A percentile compares a stretch with the other conserved stretches of the same genome.
These are phyloP conservation scores for Gnomoniopsis smithogilvyi DNA, from an alignment of 2,329 filamentous ascomycete species.

Conservation along the genomic window DNA sequence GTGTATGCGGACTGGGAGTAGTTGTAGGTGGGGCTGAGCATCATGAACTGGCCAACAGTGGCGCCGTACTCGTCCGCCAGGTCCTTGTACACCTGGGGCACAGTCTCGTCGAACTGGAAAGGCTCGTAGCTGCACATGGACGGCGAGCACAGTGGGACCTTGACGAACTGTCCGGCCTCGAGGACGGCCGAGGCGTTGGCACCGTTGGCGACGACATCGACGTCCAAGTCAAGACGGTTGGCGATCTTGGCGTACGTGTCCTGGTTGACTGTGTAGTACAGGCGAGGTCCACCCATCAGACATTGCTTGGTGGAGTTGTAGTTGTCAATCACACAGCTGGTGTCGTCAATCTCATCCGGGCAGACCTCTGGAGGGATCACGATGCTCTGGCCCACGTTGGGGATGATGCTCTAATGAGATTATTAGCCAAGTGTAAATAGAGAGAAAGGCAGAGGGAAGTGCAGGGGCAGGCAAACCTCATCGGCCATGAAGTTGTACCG, in stretches of 20 bases:
- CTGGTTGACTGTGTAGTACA: constrained; percentile 5
- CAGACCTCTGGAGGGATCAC: constrained; percentile 4
- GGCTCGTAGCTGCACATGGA: background rate
- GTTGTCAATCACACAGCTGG: constrained; percentile 2
- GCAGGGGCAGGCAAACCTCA: background rate
- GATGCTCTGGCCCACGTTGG: constrained; percentile 6
- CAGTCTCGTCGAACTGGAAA: background rate
- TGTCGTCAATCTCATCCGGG: constrained; percentile 8
- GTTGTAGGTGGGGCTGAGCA: background rate
- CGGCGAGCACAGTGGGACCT: constrained; percentile 3
- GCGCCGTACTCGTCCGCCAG: constrained; percentile 4
- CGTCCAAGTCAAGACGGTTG: constrained; percentile 5
- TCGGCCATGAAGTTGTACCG: constrained; percentile 10
- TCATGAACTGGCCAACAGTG: constrained; percentile 1
- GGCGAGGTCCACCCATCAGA: background rate
- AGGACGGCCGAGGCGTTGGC: background rate
- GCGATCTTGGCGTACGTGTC: constrained; percentile 6
- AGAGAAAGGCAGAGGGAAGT: too few species aligned
- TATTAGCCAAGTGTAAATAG: background rate
- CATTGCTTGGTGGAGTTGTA: constrained; percentile 5
- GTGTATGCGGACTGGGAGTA: background rate
- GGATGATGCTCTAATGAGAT: background rate
- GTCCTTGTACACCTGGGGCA: constrained; percentile 5
- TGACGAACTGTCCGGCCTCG: constrained; percentile 3
- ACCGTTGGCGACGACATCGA: background rate